These are phyloP conservation scores for Ligustrum vulgare DNA, from an alignment of 257 asterid genomes.

Conservation along the genomic window DNA sequence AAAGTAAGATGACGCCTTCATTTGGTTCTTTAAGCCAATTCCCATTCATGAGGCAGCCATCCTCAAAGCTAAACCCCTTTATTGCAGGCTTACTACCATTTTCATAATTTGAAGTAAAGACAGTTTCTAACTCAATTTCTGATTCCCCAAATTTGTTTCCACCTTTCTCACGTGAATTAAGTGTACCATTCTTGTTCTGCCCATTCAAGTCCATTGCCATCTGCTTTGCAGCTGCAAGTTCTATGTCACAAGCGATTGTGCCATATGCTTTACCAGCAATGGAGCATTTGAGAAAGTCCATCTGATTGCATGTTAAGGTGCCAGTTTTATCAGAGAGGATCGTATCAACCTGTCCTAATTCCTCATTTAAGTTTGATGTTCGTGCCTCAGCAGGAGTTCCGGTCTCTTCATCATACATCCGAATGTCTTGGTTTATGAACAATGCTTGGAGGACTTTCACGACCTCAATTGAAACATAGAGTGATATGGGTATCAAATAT, in stretches of 20 bases:
- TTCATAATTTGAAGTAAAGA: constrained; percentile 57
- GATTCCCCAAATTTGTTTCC: constrained; percentile 34
- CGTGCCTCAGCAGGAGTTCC: constrained; percentile 97
- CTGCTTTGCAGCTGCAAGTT: constrained; percentile 88
- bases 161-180: constrained; percentile 40
- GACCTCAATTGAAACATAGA: constrained; percentile 87
- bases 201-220: constrained; percentile 82
- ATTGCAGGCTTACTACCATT: constrained; percentile 43
- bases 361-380: constrained; percentile 92
- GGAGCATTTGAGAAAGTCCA: constrained; percentile 96
- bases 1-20: constrained; percentile 58
- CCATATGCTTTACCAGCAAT: constrained; percentile 85
- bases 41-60: constrained; percentile 75
- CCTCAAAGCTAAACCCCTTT: constrained; percentile 93
- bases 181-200: constrained; percentile 38
- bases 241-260: constrained; percentile 79
- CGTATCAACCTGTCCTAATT: constrained; percentile 88
- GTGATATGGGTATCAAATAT: constrained; percentile 91
- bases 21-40: constrained; percentile 77
- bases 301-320: constrained; percentile 93
- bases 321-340: constrained; percentile 96
- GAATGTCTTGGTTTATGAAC: constrained; percentile 79
- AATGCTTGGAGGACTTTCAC: constrained; percentile 93
- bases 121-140: constrained; percentile 76
- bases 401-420: constrained; percentile 86